Percentiles rank a stretch among this genome's conserved stretches.
phyloP scores from a whole-genome alignment of 768 basidiomycete species.

The Naganishia vaughanmartiniae region DNA sequence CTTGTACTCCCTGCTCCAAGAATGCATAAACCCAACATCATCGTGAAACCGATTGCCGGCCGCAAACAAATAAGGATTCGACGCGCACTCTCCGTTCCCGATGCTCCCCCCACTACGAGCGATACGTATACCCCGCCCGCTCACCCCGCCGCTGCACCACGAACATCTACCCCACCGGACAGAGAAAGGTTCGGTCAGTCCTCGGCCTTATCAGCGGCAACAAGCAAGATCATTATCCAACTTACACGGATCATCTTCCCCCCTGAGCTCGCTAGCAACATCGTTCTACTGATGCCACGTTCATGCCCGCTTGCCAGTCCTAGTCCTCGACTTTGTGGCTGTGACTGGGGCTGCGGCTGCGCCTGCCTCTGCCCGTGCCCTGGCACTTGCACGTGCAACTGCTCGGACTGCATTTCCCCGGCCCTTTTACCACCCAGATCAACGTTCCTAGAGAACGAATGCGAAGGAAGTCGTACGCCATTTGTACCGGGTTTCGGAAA shows the following conservation, averaged over 20 bases:
- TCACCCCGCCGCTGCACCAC: neutral
- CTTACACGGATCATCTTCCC: conserved; percentile 11
- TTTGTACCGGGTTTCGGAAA: neutral
- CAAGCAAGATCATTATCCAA: too few species aligned
- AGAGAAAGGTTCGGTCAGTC: neutral
- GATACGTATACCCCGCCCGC: neutral
- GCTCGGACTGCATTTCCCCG: neutral
- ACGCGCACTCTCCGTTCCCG: too few species aligned
- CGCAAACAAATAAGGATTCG: too few species aligned
- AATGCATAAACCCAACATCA: too few species aligned
- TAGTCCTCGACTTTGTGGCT: neutral
- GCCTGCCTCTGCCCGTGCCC: neutral
- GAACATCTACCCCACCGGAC: neutral
- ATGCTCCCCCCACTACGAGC: too few species aligned
- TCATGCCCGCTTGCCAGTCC: neutral
- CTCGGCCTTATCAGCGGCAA: too few species aligned
- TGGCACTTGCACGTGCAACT: too few species aligned
- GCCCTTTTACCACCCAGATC: neutral
- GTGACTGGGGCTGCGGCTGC: neutral
- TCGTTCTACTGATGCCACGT: conserved; percentile 13
- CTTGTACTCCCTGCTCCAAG: too few species aligned
- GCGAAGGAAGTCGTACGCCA: neutral
- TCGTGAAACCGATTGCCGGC: too few species aligned
- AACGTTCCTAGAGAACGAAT: conserved; percentile 8
- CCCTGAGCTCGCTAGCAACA: neutral